Evolutionary conservation across 2,329 filamentous ascomycete species (phyloP), one percentile per base, ranked within the genome.

Genomic region (Fusarium begoniae): DNA sequence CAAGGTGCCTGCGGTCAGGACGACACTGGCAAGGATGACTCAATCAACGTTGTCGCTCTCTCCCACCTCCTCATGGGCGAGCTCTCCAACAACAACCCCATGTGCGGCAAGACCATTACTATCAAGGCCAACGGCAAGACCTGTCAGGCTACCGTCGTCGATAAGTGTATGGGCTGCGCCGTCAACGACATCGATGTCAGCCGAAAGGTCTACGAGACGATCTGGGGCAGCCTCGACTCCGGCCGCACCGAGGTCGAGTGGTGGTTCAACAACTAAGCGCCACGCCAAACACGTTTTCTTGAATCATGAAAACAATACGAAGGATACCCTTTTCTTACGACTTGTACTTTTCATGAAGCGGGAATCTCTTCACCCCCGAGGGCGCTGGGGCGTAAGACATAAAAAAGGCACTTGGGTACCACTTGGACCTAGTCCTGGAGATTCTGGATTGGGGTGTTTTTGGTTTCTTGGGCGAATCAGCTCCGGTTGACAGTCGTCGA

Each of bases 91-190:
- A 84, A 82, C 76, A 93, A 95, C 86, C 87, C 89, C 54, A 88
- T 90, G 81, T 96, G 94, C 82, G 91, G 90, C 80, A 88, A 90
- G 84, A 90, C 84, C 55, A 88, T 95, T 79, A 90, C 87, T 74
- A 90, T 95, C 84, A 84, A 78, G 45, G 85, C 85, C 80, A 85
- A 87, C 56, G 92, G 92, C 81, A 88, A 88, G 81, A 87, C 86
- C 5, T 80, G 85, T 75, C 85, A 81, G 6, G 93, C 90, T 70
- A 87, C 77, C 8, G 89, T 95, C 70, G 88, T 87, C 59, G 94
- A 96, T 85, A 94, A 93, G 85, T 96, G 94, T 86, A 88, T 89
- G 83, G 91, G 91, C 76, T 96, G 94, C 81, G 78, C 58, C 55
- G 59, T 77, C 40, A 73, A 80, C 45, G 84, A 86, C 77, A 88